A percentile compares a stretch with the other conserved stretches of the same genome.
Evolutionary conservation across 257 asterid genomes (phyloP).

Genomic region (Verbascum thapsus): DNA sequence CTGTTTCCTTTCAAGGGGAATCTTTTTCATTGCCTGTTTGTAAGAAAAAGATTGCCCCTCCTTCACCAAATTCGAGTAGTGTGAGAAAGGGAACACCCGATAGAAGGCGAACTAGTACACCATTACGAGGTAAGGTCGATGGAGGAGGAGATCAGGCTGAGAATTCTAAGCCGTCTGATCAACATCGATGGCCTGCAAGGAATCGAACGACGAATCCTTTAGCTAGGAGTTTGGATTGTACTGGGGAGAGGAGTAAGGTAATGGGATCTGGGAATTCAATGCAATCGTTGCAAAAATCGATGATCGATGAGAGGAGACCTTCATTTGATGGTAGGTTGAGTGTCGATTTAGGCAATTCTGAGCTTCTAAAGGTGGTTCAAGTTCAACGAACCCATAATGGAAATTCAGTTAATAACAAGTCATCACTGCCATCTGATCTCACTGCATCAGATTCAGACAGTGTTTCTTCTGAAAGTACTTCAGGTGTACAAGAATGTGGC

Average conservation of each 20-base stretch:
- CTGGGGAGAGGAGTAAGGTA: conserved; percentile 51
- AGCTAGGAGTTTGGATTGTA: conserved; percentile 69
- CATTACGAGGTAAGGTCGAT: conserved; percentile 58
- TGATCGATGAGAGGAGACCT: conserved; percentile 75
- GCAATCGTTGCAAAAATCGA: conserved; percentile 57
- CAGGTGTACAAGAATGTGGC: conserved; percentile 66
- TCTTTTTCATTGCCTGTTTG: conserved; percentile 80
- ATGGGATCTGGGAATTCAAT: conserved; percentile 60
- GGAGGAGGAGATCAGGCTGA: conserved; percentile 71
- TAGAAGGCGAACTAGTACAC: conserved; percentile 67
- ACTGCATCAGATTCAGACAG: conserved; percentile 90
- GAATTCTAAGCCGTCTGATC: conserved; percentile 69
- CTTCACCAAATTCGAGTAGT: conserved; percentile 71
- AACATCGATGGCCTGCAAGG: conserved; percentile 88
- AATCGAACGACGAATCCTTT: conserved; percentile 52
- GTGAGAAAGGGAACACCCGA: conserved; percentile 77
- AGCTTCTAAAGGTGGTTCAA: conserved; percentile 47
- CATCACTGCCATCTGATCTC: conserved; percentile 54
- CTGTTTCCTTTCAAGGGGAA: conserved; percentile 97
- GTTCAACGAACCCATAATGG: conserved; percentile 42
- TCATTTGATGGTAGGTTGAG: conserved; percentile 67
- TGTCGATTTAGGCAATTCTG: conserved; percentile 63
- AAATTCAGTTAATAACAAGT: conserved; percentile 51
- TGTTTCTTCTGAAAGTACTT: conserved; percentile 91
- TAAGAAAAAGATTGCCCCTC: conserved; percentile 71